Conservation (phyloP, 495 filamentous ascomycete species). For the Podospora tetraspora region DNA sequence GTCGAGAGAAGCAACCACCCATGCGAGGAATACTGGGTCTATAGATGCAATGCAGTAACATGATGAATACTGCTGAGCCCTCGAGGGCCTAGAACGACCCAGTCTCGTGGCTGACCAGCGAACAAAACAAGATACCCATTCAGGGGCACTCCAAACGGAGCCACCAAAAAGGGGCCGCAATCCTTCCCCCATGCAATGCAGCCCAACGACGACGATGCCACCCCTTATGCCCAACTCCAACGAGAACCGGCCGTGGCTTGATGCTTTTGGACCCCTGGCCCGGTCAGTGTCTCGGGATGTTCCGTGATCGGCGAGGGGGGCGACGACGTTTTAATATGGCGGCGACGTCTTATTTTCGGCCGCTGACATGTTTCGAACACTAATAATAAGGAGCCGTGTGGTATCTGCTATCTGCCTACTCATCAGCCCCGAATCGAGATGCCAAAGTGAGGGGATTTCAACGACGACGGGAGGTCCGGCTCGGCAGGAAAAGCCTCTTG, state of each 20-base stretch:
- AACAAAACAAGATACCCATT: not conserved
- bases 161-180: not conserved
- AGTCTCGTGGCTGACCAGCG: no score
- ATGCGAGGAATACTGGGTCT: not conserved
- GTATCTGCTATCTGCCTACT: no score
- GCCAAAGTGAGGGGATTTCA: not conserved
- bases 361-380: not conserved
- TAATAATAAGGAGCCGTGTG: not conserved
- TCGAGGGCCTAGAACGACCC: not conserved
- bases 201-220: not conserved
- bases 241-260: not conserved
- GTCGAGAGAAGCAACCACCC: not conserved
- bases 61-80: not conserved
- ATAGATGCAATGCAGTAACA: not conserved
- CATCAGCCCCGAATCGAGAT: no score
- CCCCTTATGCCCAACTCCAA: not conserved
- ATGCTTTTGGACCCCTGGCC: not conserved
- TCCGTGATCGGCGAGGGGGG: not conserved
- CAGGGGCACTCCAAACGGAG: not conserved
- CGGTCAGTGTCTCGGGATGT: not conserved
- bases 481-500: no score
- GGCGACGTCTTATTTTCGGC: not conserved
- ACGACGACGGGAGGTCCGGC: not conserved
- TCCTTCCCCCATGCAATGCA: not conserved
- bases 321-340: not conserved